Conservation (phyloP, 768 basidiomycete species). For the Phanerochaete carnosa region DNA sequence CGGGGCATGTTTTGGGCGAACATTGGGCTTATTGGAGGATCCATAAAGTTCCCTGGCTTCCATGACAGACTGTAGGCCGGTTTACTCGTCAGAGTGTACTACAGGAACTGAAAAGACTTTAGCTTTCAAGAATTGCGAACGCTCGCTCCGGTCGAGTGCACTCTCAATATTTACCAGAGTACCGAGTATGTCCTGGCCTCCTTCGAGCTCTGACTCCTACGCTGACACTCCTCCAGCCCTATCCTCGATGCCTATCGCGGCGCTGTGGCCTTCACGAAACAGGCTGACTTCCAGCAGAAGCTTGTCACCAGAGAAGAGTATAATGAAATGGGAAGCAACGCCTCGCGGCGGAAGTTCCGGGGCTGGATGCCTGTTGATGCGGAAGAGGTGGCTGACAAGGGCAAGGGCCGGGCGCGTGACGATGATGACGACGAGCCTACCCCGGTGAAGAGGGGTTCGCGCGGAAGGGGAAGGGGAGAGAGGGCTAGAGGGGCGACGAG, state of each 20-base stretch:
- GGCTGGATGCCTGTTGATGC: conserved; percentile 45
- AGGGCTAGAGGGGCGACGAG: neutral
- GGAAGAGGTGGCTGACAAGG: conserved; percentile 12
- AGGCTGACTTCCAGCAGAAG: conserved; percentile 45
- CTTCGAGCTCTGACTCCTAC: conserved; percentile 8
- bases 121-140: conserved; percentile 74
- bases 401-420: conserved; percentile 16
- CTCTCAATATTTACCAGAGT: conserved; percentile 70
- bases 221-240: conserved; percentile 42
- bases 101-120: neutral
- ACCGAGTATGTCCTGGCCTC: conserved; percentile 54
- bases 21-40: conserved; percentile 87
- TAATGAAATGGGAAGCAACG: conserved; percentile 74
- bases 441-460: neutral
- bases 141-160: conserved; percentile 78
- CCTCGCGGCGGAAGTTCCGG: conserved; percentile 71
- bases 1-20: conserved; percentile 96
- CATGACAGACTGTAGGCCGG: conserved; percentile 59
- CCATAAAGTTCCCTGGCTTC: conserved; percentile 72
- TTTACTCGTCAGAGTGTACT: neutral
- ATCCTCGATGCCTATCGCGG: conserved; percentile 63
- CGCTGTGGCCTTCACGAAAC: conserved; percentile 54
- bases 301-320: conserved; percentile 82
- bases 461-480: neutral
- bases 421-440: conserved; percentile 14